Percentiles rank a stretch among this genome's conserved stretches.
These are phyloP conservation scores for Monosporascus sp. DNA, from an alignment of 2,329 filamentous ascomycete species.

Conservation along the genomic window DNA sequence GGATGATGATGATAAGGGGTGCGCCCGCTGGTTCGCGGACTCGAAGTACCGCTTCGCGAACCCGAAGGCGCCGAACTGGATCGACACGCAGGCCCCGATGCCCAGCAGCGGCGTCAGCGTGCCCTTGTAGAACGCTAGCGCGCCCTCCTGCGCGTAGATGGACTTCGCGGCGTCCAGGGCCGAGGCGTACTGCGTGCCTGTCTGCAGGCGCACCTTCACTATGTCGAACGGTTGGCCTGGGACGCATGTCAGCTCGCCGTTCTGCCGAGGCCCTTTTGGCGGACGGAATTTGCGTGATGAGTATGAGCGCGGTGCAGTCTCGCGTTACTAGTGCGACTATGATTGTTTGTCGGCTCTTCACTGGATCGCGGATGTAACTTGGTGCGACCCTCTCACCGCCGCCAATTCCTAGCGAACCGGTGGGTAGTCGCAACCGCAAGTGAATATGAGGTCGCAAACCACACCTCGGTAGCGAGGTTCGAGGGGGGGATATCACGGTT, in stretches of 20 bases:
- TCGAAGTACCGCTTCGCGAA: conserved; percentile 84
- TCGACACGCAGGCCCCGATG: conserved; percentile 95
- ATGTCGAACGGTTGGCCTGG: conserved; percentile 76
- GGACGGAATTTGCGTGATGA: too few species aligned
- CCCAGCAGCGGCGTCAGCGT: conserved; percentile 91
- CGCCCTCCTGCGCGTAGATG: conserved; percentile 84
- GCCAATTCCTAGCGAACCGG: background rate
- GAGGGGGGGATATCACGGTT: background rate
- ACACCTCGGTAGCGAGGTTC: too few species aligned
- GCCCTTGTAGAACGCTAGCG: conserved; percentile 91
- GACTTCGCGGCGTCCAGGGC: conserved; percentile 75
- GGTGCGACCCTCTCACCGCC: background rate
- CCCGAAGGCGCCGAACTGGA: conserved; percentile 98
- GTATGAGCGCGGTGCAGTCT: background rate
- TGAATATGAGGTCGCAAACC: too few species aligned
- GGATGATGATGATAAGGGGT: conserved; percentile 46
- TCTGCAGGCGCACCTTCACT: conserved; percentile 95
- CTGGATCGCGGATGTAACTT: background rate
- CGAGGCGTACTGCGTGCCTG: conserved; percentile 71
- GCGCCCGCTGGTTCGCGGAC: conserved; percentile 57
- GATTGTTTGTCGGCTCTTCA: background rate
- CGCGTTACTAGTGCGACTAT: background rate
- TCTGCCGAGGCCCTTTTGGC: too few species aligned
- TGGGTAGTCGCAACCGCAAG: too few species aligned
- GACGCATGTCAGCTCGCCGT: background rate